phyloP scores from a whole-genome alignment of 257 asterid species.

The Hygrophila difformis region DNA sequence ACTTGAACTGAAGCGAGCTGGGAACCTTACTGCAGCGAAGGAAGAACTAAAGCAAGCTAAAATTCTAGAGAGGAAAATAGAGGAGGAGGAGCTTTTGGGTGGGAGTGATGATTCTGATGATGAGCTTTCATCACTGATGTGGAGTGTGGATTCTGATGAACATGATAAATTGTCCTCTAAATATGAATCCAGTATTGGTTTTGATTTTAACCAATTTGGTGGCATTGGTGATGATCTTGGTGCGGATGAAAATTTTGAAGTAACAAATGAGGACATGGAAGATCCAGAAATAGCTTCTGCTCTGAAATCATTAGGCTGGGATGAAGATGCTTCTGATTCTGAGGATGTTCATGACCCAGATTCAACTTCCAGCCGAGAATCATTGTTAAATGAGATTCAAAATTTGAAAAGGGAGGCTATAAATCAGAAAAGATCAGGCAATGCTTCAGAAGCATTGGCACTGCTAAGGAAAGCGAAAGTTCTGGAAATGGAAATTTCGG shows the following conservation, averaged over 20 bases:
- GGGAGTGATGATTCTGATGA: slow-evolving; percentile 82
- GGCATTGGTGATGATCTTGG: slow-evolving; percentile 46
- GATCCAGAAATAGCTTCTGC: slow-evolving; percentile 88
- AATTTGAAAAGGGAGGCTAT: slow-evolving; percentile 65
- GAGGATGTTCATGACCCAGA: slow-evolving; percentile 22
- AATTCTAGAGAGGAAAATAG: slow-evolving; percentile 79
- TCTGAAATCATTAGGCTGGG: slow-evolving; percentile 83
- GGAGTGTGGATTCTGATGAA: slow-evolving; percentile 49
- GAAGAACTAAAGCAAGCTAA: slow-evolving; percentile 92
- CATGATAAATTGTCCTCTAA: slow-evolving; percentile 32
- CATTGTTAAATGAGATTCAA: slow-evolving; percentile 43
- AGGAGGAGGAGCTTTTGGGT: slow-evolving; percentile 87
- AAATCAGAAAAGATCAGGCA: slow-evolving; percentile 63
- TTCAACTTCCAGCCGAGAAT: slow-evolving; percentile 27
- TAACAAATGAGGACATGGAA: slow-evolving; percentile 65
- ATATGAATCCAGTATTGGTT: slow-evolving; percentile 26
- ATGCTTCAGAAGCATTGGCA: slow-evolving; percentile 55
- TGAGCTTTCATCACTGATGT: slow-evolving; percentile 62
- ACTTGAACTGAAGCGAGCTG: slow-evolving; percentile 81
- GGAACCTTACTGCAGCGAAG: slow-evolving; percentile 81
- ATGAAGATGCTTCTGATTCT: slow-evolving; percentile 37
- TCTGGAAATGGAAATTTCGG: slow-evolving; percentile 49
- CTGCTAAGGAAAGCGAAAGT: slow-evolving; percentile 64
- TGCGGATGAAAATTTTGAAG: slow-evolving; percentile 53
- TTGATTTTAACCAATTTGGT: slow-evolving; percentile 39